Conservation (phyloP, 2,329 filamentous ascomycete species). For the Ceratocystis variospora region DNA sequence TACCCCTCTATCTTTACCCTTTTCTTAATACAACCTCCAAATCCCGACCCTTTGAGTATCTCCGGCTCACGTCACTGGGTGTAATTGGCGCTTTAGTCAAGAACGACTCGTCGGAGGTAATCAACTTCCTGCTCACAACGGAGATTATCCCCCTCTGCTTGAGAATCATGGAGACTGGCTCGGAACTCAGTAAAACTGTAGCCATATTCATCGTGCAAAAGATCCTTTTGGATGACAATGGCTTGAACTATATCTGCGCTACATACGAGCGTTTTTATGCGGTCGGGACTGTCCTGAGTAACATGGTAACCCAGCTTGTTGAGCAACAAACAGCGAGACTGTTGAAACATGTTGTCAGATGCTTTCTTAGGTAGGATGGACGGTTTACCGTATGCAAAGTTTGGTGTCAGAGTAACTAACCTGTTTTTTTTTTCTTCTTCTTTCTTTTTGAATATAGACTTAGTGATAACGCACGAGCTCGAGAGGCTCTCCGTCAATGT, state of each 20-base stretch:
- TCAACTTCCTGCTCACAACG: slow-evolving; percentile 95
- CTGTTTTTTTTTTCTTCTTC: neutral
- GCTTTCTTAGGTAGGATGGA: slow-evolving; percentile 71
- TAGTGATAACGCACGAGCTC: slow-evolving; percentile 88
- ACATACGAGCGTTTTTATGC: slow-evolving; percentile 98
- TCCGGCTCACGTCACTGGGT: slow-evolving; percentile 85
- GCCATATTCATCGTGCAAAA: slow-evolving; percentile 99
- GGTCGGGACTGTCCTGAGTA: slow-evolving; percentile 90
- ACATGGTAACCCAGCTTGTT: slow-evolving; percentile 96
- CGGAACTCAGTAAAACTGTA: slow-evolving; percentile 95
- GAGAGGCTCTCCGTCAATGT: slow-evolving; percentile 88
- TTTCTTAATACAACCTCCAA: slow-evolving; percentile 99
- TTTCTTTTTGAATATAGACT: slow-evolving; percentile 40
- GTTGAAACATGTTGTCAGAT: slow-evolving; percentile 93
- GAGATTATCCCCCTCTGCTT: slow-evolving; percentile 97
- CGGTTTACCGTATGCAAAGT: neutral
- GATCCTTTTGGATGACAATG: slow-evolving; percentile 91
- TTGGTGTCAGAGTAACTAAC: neutral
- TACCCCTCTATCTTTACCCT: slow-evolving; percentile 92
- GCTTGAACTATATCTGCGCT: slow-evolving; percentile 94
- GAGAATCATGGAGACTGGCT: slow-evolving; percentile 97
- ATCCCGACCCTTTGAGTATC: slow-evolving; percentile 91
- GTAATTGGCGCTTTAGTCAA: slow-evolving; percentile 96
- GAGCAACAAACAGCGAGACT: slow-evolving; percentile 93
- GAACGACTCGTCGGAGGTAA: slow-evolving; percentile 96